A percentile compares a stretch with the other conserved stretches of the same genome.
Evolutionary conservation across 208 protist species (phyloP).

Genomic region (Porcisia hertigi): DNA sequence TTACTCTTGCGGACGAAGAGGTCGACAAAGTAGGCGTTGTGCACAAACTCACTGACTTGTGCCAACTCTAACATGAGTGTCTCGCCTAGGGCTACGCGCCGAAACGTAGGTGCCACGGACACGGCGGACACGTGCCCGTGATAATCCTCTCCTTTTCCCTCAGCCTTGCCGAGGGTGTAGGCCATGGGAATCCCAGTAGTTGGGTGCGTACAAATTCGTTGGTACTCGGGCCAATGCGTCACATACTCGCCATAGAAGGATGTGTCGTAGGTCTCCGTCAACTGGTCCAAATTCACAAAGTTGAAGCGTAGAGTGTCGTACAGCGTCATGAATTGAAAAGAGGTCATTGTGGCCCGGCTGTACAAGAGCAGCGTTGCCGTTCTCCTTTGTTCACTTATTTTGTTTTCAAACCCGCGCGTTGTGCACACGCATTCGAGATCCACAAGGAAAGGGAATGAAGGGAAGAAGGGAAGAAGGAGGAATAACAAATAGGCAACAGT

Average conservation of each 20-base stretch:
- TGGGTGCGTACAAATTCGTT: constrained; percentile 88
- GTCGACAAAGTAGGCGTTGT: constrained; percentile 99
- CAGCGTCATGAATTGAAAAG: constrained; percentile 89
- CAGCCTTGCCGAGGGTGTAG: constrained; percentile 97
- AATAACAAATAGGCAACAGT: not conserved
- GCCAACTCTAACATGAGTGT: constrained; percentile 96
- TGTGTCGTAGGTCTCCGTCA: constrained; percentile 98
- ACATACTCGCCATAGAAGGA: constrained; percentile 98
- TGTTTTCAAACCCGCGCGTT: not conserved
- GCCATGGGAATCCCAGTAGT: constrained; percentile 93
- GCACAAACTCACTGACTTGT: constrained; percentile 70
- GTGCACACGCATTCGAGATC: not conserved
- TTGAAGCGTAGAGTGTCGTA: constrained; percentile 96
- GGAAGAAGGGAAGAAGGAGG: not conserved
- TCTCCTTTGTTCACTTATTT: not conserved
- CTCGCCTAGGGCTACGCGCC: constrained; percentile 94
- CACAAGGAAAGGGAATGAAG: not conserved
- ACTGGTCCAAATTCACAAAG: constrained; percentile 96
- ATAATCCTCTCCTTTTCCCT: constrained; percentile 94
- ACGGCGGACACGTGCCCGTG: constrained; percentile 99
- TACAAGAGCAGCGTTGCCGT: not conserved
- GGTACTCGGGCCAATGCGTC: constrained; percentile 97
- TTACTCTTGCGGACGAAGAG: constrained; percentile 99
- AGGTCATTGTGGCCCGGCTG: constrained; percentile 78
- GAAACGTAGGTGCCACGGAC: constrained; percentile 97